phyloP scores from a whole-genome alignment of 2,329 filamentous ascomycete species.

The Fusarium longipes region DNA sequence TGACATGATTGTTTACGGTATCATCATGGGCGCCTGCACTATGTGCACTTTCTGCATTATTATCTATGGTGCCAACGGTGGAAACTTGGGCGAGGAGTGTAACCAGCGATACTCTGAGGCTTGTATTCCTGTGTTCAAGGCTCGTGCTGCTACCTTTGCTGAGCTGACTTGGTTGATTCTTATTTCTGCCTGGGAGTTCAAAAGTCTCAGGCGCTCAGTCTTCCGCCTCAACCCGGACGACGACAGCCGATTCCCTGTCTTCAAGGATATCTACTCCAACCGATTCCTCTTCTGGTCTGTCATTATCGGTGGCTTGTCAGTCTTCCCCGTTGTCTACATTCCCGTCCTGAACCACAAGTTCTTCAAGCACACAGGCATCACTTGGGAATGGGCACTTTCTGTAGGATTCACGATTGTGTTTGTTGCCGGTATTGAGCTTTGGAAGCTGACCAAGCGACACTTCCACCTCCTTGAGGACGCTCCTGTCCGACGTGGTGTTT shows the following conservation, averaged over 20 bases:
- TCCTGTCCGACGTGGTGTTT: slow-evolving; percentile 61
- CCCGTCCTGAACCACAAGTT: slow-evolving; percentile 75
- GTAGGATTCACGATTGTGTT: slow-evolving; percentile 73
- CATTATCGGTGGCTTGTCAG: slow-evolving; percentile 67
- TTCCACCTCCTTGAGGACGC: slow-evolving; percentile 64
- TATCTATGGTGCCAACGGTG: slow-evolving; percentile 66
- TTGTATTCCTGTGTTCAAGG: slow-evolving; percentile 73
- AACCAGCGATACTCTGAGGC: slow-evolving; percentile 67
- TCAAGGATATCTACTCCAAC: slow-evolving; percentile 75
- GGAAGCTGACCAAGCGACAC: slow-evolving; percentile 75
- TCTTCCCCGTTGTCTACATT: slow-evolving; percentile 78
- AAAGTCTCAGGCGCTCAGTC: slow-evolving; percentile 76
- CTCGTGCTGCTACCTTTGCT: slow-evolving; percentile 78
- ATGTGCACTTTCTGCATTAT: slow-evolving; percentile 74
- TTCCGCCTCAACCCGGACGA: slow-evolving; percentile 72
- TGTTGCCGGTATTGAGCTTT: slow-evolving; percentile 74
- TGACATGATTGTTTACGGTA: slow-evolving; percentile 83
- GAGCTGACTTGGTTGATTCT: slow-evolving; percentile 79
- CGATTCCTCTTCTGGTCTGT: slow-evolving; percentile 77
- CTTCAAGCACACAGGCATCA: slow-evolving; percentile 77
- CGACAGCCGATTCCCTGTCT: slow-evolving; percentile 63
- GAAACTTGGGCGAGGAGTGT: slow-evolving; percentile 69
- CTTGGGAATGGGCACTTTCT: slow-evolving; percentile 80
- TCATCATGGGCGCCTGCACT: slow-evolving; percentile 79
- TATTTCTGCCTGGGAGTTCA: slow-evolving; percentile 82